Evolutionary conservation across 352 stramenopile species (phyloP), one percentile per base, ranked within the genome.

Genomic region (Phytophthora vignae): DNA sequence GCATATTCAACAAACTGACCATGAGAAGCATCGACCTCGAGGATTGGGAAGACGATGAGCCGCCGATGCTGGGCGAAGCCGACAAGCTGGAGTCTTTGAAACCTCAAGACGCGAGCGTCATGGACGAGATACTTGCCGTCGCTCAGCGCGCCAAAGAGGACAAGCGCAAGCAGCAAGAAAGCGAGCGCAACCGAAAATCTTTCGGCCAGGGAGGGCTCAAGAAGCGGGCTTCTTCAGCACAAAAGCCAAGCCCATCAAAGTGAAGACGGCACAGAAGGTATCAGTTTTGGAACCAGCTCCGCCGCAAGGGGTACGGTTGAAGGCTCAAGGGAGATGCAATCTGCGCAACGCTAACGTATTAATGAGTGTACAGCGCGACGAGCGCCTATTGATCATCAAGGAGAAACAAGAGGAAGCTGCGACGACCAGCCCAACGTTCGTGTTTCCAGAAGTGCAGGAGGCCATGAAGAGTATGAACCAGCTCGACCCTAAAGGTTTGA

Each of bases 391-490:
- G 11, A 76, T 90, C 46, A 71, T 83, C 4, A 77, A 78, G 25
- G 54, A 71, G 14, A 53, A 67, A 17, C 55, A 69, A 46, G 44
- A 72, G 14, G 75, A 82, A 59, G 17, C 64, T 58, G 12, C 53
- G 27, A 60, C 48, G 2, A 19, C 61, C 4, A 25, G 67, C 44
- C 60, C 71, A n/a, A 40, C 71, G 1, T 85, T 93, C 40, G 78
- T 93, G 58, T 90, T 95, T 55, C 86, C 88, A 15, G 88, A 95
- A 64, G 88, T 95, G 31, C 88, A 95, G 55, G 74, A 81, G 3
- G 88, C 84, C 27, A 77, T 93, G 54, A 76, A 82, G 64, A 80
- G 74, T 58, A 79, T 91, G 73, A 74, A 84, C 36, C 77, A 91
- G 55, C 74, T 92, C 29, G 78, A 93, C 36, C 74, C 83, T 2